A percentile compares a stretch with the other conserved stretches of the same genome.
Conservation (phyloP, 371 early-diverging fungal genomes). For the Syncephalis plumigaleata region DNA sequence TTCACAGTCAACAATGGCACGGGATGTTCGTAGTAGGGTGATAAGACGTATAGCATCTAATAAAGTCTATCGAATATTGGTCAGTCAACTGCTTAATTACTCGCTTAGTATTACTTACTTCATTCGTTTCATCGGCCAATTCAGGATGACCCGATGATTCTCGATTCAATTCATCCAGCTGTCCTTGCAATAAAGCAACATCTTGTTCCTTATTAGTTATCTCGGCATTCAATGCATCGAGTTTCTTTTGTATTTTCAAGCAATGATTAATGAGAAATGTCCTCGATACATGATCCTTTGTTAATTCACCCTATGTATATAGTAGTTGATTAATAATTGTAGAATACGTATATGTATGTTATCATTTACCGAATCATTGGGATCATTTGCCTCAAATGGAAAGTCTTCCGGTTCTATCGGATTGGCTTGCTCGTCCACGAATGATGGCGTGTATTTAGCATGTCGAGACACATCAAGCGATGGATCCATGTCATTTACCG, state of each 20-base stretch:
- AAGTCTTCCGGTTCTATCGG: background rate
- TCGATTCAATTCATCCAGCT: slow-evolving; percentile 23
- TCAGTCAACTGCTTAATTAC: slow-evolving; percentile 9
- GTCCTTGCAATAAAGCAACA: slow-evolving; percentile 22
- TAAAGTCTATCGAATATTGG: slow-evolving; percentile 16
- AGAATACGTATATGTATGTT: background rate
- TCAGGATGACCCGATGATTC: slow-evolving; percentile 9
- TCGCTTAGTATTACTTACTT: background rate
- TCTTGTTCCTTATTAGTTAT: slow-evolving; percentile 20
- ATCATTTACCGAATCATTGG: slow-evolving; percentile 1
- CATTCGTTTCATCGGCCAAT: background rate
- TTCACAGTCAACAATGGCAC: background rate
- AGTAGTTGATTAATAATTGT: background rate
- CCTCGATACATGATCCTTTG: slow-evolving; percentile 26
- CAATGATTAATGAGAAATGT: slow-evolving; percentile 44
- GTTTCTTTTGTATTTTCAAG: slow-evolving; percentile 26
- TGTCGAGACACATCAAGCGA: slow-evolving; percentile 13
- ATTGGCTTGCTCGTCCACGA: background rate
- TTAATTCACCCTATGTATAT: slow-evolving; percentile 24
- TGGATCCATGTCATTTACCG: slow-evolving; percentile 23
- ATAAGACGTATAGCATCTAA: slow-evolving; percentile 26
- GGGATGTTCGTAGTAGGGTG: slow-evolving; percentile 14
- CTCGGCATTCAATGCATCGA: slow-evolving; percentile 23
- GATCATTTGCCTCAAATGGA: background rate
- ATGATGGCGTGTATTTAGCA: background rate